Conservation (phyloP, 177 flowering plant genomes). For the Telopea speciosissima region DNA sequence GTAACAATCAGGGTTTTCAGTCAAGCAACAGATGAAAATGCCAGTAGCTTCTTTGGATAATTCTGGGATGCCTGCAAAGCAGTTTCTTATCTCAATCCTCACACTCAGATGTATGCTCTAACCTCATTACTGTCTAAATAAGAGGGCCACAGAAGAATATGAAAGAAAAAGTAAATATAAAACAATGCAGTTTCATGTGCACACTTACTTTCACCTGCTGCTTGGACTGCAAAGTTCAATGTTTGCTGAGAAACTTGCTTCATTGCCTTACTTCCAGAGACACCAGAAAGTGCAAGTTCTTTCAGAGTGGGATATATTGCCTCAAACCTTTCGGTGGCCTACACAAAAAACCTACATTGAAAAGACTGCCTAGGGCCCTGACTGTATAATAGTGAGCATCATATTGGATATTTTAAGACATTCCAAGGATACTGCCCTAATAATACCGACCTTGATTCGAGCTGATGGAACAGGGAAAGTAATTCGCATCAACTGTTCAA, state of each 20-base stretch:
- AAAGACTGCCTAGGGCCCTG: neutral
- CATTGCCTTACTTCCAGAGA: constrained; percentile 85
- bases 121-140: neutral
- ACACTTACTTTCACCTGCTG: constrained; percentile 63
- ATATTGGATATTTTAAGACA: no score
- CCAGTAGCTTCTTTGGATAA: constrained; percentile 62
- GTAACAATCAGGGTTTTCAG: constrained; percentile 58
- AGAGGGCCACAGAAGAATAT: neutral
- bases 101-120: constrained; percentile 5
- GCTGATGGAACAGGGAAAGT: constrained; percentile 79
- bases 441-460: constrained; percentile 62
- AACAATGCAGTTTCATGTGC: neutral
- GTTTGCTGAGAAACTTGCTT: constrained; percentile 77
- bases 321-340: constrained; percentile 98
- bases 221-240: constrained; percentile 41
- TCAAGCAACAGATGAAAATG: constrained; percentile 66
- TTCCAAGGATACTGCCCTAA: no score
- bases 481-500: constrained; percentile 53
- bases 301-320: constrained; percentile 73
- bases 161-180: neutral
- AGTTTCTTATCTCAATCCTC: constrained; percentile 10
- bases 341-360: constrained; percentile 13
- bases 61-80: constrained; percentile 49
- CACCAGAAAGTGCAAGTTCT: constrained; percentile 82
- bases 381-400: neutral